Conservation (phyloP, 371 early-diverging fungal species). For the Rhizopus microsporus region DNA sequence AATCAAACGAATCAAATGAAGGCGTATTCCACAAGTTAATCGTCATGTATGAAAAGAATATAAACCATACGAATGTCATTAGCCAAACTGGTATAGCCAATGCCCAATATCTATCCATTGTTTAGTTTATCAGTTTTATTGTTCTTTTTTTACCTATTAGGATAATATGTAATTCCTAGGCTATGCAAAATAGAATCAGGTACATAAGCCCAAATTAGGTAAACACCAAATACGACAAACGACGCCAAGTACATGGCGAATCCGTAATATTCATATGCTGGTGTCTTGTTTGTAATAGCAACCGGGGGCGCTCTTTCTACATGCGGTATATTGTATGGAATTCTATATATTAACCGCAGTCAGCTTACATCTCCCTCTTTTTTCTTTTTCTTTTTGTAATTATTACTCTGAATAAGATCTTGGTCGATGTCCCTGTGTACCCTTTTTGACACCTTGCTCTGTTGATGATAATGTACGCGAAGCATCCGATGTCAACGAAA, state of each 20-base stretch:
- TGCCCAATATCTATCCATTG: slow-evolving; percentile 68
- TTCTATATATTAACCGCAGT: slow-evolving; percentile 18
- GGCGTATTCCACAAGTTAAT: slow-evolving; percentile 71
- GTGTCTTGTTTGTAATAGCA: slow-evolving; percentile 63
- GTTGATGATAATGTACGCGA: background rate
- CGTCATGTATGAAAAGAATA: slow-evolving; percentile 66
- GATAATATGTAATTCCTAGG: slow-evolving; percentile 80
- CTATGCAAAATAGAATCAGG: slow-evolving; percentile 74
- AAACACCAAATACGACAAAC: slow-evolving; percentile 73
- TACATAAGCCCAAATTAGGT: slow-evolving; percentile 79
- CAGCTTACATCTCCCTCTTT: background rate
- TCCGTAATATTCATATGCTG: slow-evolving; percentile 83
- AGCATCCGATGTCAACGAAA: background rate
- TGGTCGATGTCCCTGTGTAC: slow-evolving; percentile 37
- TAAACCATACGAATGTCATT: slow-evolving; percentile 69
- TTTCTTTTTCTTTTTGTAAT: background rate
- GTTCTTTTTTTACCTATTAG: slow-evolving; percentile 49
- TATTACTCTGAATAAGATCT: slow-evolving; percentile 51
- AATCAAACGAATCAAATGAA: slow-evolving; percentile 62
- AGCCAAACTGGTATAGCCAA: slow-evolving; percentile 75
- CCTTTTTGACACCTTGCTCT: slow-evolving; percentile 1
- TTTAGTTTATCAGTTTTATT: background rate
- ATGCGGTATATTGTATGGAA: slow-evolving; percentile 29
- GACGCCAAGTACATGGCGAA: slow-evolving; percentile 85
- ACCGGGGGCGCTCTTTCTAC: slow-evolving; percentile 52